These are phyloP conservation scores for Letharia columbiana DNA, from an alignment of 495 filamentous ascomycete species.

Conservation along the genomic window DNA sequence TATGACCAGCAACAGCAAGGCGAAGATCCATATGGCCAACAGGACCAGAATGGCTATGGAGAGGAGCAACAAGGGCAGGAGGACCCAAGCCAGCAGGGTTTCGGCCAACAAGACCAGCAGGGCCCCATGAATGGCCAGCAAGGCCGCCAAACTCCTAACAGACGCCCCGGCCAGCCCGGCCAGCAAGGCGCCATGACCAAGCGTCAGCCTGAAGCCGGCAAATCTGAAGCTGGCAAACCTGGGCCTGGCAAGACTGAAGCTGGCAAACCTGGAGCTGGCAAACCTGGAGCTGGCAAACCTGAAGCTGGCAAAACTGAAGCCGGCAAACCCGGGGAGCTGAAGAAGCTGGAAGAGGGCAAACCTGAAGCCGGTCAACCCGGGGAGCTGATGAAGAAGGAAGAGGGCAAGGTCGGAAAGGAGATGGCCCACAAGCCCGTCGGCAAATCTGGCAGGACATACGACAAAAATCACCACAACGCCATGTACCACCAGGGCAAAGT, in stretches of 20 bases:
- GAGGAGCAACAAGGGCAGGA: slow-evolving; percentile 1
- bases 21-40: slow-evolving; percentile 12
- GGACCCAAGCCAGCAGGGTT: background rate
- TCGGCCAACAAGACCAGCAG: background rate
- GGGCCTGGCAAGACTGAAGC: background rate
- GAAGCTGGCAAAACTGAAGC: too few species aligned
- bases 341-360: background rate
- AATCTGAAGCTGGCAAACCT: background rate
- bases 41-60: slow-evolving; percentile 12
- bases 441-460: slow-evolving; percentile 1
- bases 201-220: background rate
- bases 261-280: background rate
- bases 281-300: background rate
- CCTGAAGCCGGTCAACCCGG: background rate
- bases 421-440: background rate
- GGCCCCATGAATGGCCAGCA: background rate
- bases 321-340: too few species aligned
- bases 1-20: slow-evolving; percentile 8
- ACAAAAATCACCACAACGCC: slow-evolving; percentile 17
- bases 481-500: slow-evolving; percentile 13
- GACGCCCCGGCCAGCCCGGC: slow-evolving; percentile 1
- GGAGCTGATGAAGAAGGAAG: background rate
- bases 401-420: background rate
- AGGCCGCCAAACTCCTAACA: background rate
- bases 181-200: slow-evolving; percentile 7